Evolutionary conservation across 306 rosid genomes (phyloP).

Genomic region (Fragaria ananassa): DNA sequence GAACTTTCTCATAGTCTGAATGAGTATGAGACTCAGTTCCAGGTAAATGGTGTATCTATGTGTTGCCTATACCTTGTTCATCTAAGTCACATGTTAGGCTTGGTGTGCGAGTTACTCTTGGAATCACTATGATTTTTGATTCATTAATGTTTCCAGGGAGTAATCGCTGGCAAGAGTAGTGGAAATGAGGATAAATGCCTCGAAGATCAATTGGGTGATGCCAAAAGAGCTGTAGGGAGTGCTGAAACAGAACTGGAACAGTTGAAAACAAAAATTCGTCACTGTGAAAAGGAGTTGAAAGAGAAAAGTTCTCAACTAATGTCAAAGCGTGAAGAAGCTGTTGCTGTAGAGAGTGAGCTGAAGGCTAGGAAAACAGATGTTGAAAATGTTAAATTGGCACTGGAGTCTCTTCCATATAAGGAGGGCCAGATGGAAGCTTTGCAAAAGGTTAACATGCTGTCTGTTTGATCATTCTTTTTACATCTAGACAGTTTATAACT

Average conservation of each 20-base stretch:
- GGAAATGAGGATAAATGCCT: conserved; percentile 93
- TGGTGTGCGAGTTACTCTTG: conserved; percentile 14
- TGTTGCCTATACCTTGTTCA: conserved; percentile 5
- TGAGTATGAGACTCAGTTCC: conserved; percentile 76
- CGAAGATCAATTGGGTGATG: conserved; percentile 88
- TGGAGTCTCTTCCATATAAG: conserved; percentile 69
- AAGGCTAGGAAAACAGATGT: conserved; percentile 52
- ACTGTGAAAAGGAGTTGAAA: conserved; percentile 72
- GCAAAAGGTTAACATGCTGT: conserved; percentile 25
- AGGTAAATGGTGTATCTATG: conserved; percentile 44
- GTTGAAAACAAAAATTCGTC: conserved; percentile 75
- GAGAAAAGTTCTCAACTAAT: conserved; percentile 68
- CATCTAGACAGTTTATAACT: not conserved
- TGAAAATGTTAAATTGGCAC: conserved; percentile 48
- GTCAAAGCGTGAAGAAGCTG: conserved; percentile 87
- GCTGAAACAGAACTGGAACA: conserved; percentile 87
- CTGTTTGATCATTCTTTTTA: too few relatives aligned
- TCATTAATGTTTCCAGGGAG: conserved; percentile 51
- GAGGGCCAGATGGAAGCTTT: conserved; percentile 87
- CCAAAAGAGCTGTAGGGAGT: conserved; percentile 84
- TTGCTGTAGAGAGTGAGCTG: conserved; percentile 73
- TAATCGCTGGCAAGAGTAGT: conserved; percentile 81
- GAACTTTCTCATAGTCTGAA: conserved; percentile 68
- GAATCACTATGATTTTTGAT: not conserved
- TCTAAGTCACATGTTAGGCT: conserved; percentile 15